These are phyloP conservation scores for Pholiota microspora DNA, from an alignment of 768 basidiomycete species.

Conservation along the genomic window DNA sequence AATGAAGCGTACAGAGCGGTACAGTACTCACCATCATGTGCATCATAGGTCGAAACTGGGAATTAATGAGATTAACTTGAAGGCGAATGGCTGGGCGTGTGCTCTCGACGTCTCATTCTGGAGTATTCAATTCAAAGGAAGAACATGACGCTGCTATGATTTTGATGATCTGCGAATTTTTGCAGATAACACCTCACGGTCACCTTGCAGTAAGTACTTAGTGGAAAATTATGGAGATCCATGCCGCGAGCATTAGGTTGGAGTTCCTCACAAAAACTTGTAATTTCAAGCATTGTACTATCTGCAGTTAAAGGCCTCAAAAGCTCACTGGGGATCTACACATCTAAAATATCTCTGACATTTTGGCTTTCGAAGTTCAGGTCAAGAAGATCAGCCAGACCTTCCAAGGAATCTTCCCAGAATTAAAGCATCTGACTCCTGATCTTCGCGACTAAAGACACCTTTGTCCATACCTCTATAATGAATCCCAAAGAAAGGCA, in stretches of 20 bases:
- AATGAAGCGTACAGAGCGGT: neutral
- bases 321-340: neutral
- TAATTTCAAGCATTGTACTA: no score
- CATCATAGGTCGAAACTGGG: neutral
- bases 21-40: neutral
- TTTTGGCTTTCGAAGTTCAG: neutral
- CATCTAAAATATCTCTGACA: neutral
- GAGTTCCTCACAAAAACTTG: no score
- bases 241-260: no score
- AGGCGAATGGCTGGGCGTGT: neutral
- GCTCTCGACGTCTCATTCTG: neutral
- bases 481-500: neutral
- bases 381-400: neutral
- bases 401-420: neutral
- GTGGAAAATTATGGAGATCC: no score
- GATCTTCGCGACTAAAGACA: neutral
- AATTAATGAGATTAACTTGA: neutral
- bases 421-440: neutral
- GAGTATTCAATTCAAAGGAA: neutral
- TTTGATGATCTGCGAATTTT: no score
- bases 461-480: neutral
- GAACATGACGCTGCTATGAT: neutral
- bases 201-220: no score
- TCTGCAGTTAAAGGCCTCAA: no score
- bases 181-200: neutral